Percentiles rank a stretch among this genome's conserved stretches.
Evolutionary conservation across 139 green algal species (phyloP).

Genomic region (Closterium sp.): DNA sequence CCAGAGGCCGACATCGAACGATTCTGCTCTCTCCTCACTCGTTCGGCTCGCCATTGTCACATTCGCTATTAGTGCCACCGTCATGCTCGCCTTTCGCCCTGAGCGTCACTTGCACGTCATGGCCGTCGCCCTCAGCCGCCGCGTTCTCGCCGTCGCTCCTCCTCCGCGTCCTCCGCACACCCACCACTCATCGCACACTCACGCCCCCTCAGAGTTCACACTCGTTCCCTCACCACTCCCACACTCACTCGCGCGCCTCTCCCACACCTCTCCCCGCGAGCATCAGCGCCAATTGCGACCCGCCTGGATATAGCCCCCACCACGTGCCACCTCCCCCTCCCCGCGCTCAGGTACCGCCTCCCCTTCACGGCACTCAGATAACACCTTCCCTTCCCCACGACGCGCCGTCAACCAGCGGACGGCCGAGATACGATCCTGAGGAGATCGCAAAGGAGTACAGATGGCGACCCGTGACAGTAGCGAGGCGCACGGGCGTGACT

Average conservation of each 20-base stretch:
- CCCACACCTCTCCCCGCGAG: background rate
- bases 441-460: background rate
- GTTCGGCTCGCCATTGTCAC: background rate
- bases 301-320: background rate
- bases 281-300: background rate
- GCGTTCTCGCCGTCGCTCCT: background rate
- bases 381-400: background rate
- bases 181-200: background rate
- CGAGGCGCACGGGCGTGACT: background rate
- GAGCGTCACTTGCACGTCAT: background rate
- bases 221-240: background rate
- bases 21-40: background rate
- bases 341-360: background rate
- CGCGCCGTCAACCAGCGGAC: background rate
- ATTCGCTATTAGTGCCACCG: background rate
- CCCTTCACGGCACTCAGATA: background rate
- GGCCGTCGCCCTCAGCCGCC: background rate
- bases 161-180: background rate
- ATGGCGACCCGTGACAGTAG: conserved; percentile 2
- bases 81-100: background rate
- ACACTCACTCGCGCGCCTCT: background rate
- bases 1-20: background rate
- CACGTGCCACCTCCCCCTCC: background rate
- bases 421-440: conserved; percentile 2
- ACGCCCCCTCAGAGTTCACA: no score